Conservation (phyloP, 768 basidiomycete genomes). For the Hypholoma sublateritium region DNA sequence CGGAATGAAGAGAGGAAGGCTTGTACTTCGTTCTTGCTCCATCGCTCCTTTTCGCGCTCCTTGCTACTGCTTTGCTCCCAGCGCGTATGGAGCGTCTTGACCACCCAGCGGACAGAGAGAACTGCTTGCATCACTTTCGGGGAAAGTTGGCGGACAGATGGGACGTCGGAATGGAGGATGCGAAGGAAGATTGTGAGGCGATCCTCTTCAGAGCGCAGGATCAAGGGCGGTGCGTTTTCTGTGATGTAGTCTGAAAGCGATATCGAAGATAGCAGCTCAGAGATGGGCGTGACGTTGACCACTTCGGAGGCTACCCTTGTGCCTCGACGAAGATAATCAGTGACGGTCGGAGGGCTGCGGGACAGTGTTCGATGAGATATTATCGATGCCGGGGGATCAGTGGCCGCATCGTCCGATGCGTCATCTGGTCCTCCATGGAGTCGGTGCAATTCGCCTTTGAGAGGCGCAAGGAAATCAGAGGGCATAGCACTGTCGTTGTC, state of each 20-base stretch:
- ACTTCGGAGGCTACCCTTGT: constrained; percentile 60
- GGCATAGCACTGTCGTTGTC: constrained; percentile 26
- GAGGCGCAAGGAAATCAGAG: constrained; percentile 62
- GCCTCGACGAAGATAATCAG: constrained; percentile 71
- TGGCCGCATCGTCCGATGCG: constrained; percentile 32
- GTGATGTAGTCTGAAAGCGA: constrained; percentile 31
- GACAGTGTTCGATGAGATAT: constrained; percentile 31
- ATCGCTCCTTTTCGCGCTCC: constrained; percentile 66
- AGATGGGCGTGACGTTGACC: constrained; percentile 49
- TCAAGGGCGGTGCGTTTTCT: constrained; percentile 40
- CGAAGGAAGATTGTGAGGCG: constrained; percentile 58
- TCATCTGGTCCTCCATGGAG: constrained; percentile 43
- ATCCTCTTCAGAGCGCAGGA: constrained; percentile 46
- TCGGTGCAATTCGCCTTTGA: constrained; percentile 65
- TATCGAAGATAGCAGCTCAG: constrained; percentile 44
- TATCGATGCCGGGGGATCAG: constrained; percentile 31
- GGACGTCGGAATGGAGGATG: constrained; percentile 53
- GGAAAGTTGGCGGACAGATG: constrained; percentile 45
- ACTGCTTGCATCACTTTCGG: constrained; percentile 47
- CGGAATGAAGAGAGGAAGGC: constrained; percentile 57
- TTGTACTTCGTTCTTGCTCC: constrained; percentile 63
- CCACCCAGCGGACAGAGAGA: constrained; percentile 65
- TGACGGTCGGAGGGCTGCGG: constrained; percentile 27
- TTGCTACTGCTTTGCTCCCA: constrained; percentile 50
- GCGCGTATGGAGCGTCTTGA: constrained; percentile 47